Conservation (phyloP, 1,284 basidiomycete genomes). For the Hemileia vastatrix region DNA sequence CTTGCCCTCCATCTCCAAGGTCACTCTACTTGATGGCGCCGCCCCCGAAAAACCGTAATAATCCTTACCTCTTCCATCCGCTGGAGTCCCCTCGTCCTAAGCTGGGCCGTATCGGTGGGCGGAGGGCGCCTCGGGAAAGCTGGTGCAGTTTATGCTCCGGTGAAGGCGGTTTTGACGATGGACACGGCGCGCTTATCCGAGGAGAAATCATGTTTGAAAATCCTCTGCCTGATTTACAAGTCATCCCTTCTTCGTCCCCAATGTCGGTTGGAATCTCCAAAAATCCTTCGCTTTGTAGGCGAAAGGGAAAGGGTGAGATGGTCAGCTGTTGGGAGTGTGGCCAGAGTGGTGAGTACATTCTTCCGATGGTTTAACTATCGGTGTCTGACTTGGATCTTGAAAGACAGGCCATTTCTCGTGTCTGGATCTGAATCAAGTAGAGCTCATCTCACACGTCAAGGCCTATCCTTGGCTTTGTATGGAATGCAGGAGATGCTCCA, state of each 20-base stretch:
- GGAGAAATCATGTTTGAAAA: conserved; percentile 5
- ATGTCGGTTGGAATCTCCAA: no score
- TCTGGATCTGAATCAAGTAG: conserved; percentile 12
- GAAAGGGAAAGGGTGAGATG: conserved; percentile 19
- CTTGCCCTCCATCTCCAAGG: no score
- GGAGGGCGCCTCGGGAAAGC: conserved; percentile 11
- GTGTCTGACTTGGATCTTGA: neutral
- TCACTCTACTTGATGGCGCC: no score
- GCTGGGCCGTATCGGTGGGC: neutral
- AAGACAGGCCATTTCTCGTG: conserved; percentile 16
- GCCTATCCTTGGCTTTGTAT: conserved; percentile 17
- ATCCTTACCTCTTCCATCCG: no score
- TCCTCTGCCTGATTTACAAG: no score
- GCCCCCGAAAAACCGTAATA: no score
- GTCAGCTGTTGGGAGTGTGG: conserved; percentile 23
- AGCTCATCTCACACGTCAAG: conserved; percentile 14
- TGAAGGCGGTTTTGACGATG: conserved; percentile 19
- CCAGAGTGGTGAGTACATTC: conserved; percentile 11
- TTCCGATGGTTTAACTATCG: neutral
- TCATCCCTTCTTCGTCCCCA: no score
- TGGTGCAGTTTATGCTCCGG: conserved; percentile 21
- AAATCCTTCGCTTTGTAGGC: neutral
- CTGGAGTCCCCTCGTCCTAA: no score
- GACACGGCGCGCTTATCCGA: conserved; percentile 6
- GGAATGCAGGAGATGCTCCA: conserved; percentile 18